Evolutionary conservation across 257 asterid genomes (phyloP).

Genomic region (Agastache rugosa): DNA sequence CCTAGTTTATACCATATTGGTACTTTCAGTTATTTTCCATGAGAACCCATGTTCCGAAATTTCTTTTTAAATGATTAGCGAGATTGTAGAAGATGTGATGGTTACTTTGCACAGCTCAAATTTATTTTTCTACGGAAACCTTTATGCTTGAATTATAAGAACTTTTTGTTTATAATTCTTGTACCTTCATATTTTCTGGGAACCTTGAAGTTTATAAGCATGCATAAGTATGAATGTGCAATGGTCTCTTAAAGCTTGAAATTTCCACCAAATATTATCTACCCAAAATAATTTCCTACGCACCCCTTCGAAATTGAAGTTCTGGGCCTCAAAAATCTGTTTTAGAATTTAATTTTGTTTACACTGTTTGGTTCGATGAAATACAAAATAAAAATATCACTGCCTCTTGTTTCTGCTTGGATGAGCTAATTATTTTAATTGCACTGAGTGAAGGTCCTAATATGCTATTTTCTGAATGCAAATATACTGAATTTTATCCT

Average conservation of each 20-base stretch:
- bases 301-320: neutral
- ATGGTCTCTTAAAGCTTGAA: neutral
- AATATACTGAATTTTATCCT: neutral
- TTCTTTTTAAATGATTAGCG: neutral
- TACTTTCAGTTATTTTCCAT: constrained; percentile 4
- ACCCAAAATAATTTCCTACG: neutral
- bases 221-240: neutral
- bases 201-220: neutral
- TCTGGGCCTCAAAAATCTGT: neutral
- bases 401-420: too few species aligned
- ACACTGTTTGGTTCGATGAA: neutral
- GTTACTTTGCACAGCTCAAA: neutral
- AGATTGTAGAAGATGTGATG: neutral
- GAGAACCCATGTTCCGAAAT: neutral
- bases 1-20: neutral
- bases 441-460: neutral
- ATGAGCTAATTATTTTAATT: too few species aligned
- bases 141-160: neutral
- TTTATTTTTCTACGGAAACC: neutral
- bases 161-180: neutral
- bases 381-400: neutral
- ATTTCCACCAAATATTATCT: neutral
- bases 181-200: neutral
- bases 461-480: neutral
- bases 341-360: neutral